A percentile compares a stretch with the other conserved stretches of the same genome.
phyloP scores from a whole-genome alignment of 1,284 basidiomycete genomes.

The Ceratobasidium sp. region DNA sequence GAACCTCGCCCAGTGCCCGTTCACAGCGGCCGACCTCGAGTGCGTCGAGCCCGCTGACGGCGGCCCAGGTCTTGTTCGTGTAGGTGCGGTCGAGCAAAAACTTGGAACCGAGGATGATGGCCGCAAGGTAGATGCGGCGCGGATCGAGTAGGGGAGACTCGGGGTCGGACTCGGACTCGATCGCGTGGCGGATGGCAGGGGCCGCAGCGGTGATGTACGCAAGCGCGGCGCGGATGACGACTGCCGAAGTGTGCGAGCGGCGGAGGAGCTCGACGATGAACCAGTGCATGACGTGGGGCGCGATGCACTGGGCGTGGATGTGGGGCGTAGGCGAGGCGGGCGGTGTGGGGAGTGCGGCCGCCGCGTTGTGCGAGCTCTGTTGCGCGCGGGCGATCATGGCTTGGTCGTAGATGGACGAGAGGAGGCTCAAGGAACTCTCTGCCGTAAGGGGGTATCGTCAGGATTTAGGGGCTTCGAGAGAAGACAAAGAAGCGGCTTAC shows the following conservation, averaged over 20 bases:
- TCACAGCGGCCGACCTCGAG: slow-evolving; percentile 85
- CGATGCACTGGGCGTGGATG: slow-evolving; percentile 27
- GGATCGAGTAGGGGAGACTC: slow-evolving; percentile 81
- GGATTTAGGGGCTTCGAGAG: neutral
- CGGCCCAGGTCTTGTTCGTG: slow-evolving; percentile 93
- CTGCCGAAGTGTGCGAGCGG: slow-evolving; percentile 32
- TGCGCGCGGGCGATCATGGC: slow-evolving; percentile 28
- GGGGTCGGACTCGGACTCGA: slow-evolving; percentile 21
- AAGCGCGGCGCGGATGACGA: slow-evolving; percentile 37
- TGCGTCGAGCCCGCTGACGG: slow-evolving; percentile 80
- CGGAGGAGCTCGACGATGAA: slow-evolving; percentile 42
- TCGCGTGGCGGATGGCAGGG: slow-evolving; percentile 19
- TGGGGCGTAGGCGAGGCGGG: slow-evolving; percentile 28
- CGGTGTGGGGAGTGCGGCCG: slow-evolving; percentile 26
- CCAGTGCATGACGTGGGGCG: slow-evolving; percentile 41
- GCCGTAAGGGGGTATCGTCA: slow-evolving; percentile 25
- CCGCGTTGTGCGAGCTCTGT: neutral
- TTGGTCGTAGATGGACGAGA: slow-evolving; percentile 32
- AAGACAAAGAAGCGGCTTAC: slow-evolving; percentile 29
- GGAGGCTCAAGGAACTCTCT: slow-evolving; percentile 37
- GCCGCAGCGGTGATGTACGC: slow-evolving; percentile 33
- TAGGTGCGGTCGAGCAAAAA: slow-evolving; percentile 94
- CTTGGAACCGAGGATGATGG: slow-evolving; percentile 89
- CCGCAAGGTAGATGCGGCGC: slow-evolving; percentile 87
- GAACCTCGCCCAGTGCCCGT: slow-evolving; percentile 79